Conservation (phyloP, 495 filamentous ascomycete genomes). For the Letharia columbiana region DNA sequence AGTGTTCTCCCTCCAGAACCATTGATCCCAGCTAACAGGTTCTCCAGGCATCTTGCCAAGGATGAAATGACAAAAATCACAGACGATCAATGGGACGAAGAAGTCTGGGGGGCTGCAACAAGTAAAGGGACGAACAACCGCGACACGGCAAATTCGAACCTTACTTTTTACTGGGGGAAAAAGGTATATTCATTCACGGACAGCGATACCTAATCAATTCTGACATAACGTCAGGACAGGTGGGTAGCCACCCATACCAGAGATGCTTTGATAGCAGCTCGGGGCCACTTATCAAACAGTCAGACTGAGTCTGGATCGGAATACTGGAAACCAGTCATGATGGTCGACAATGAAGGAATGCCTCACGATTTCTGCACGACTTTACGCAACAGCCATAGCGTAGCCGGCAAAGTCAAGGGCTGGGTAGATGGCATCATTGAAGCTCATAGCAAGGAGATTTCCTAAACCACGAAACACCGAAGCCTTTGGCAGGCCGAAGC, state of each 20-base stretch:
- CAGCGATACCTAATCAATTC: not conserved
- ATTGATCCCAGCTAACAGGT: conserved; percentile 11
- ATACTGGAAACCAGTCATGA: conserved; percentile 52
- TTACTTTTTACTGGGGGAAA: conserved; percentile 74
- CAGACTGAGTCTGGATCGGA: conserved; percentile 19
- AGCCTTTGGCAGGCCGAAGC: conserved; percentile 2
- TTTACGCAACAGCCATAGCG: conserved; percentile 36
- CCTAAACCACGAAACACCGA: conserved; percentile 5
- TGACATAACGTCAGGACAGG: conserved; percentile 44
- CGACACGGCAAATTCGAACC: conserved; percentile 36
- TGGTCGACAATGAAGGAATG: conserved; percentile 62
- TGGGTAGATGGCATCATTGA: conserved; percentile 24
- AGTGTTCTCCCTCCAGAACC: conserved; percentile 18
- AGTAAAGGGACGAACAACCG: conserved; percentile 30
- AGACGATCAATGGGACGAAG: conserved; percentile 67
- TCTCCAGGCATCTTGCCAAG: conserved; percentile 48
- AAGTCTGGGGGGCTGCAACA: conserved; percentile 65
- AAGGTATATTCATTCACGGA: conserved; percentile 24
- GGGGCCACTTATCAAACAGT: conserved; percentile 29
- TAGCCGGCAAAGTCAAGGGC: conserved; percentile 21
- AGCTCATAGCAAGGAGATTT: conserved; percentile 16
- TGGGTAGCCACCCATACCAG: conserved; percentile 75
- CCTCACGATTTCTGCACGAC: conserved; percentile 70
- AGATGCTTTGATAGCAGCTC: conserved; percentile 58
- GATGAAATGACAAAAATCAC: conserved; percentile 74